Conservation (phyloP, 1,284 basidiomycete species). For the Pseudozyma sp. region DNA sequence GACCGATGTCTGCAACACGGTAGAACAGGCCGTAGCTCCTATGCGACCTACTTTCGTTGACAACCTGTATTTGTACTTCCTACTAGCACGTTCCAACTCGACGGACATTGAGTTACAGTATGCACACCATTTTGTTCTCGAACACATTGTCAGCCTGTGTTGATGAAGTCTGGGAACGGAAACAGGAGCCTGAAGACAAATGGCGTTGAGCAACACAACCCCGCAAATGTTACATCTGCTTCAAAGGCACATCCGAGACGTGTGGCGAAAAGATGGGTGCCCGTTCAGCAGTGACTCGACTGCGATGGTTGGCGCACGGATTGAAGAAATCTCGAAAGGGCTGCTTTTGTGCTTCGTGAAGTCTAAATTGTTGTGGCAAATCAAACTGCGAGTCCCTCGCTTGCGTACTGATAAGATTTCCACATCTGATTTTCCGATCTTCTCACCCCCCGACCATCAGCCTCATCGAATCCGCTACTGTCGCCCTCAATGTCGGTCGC, state of each 20-base stretch:
- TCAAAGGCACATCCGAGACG: neutral
- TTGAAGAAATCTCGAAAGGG: slow-evolving; percentile 7
- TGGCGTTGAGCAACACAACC: no score
- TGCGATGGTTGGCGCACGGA: neutral
- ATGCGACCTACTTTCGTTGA: neutral
- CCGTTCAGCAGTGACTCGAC: slow-evolving; percentile 11
- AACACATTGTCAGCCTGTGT: no score
- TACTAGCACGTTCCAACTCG: neutral
- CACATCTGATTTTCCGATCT: neutral
- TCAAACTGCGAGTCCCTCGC: neutral
- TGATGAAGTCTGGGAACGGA: no score
- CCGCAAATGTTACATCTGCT: neutral
- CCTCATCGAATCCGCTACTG: neutral
- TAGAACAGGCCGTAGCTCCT: no score
- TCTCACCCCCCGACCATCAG: neutral
- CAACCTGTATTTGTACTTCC: slow-evolving; percentile 1
- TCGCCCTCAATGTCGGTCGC: neutral
- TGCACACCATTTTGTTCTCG: no score
- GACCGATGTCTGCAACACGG: no score
- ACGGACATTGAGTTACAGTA: no score
- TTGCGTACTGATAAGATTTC: slow-evolving; percentile 3
- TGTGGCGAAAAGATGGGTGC: neutral
- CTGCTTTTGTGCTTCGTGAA: neutral
- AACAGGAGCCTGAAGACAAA: no score
- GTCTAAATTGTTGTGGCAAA: neutral